Evolutionary conservation across 345 rosid species (phyloP).

Genomic region (Carallia pectinifolia): DNA sequence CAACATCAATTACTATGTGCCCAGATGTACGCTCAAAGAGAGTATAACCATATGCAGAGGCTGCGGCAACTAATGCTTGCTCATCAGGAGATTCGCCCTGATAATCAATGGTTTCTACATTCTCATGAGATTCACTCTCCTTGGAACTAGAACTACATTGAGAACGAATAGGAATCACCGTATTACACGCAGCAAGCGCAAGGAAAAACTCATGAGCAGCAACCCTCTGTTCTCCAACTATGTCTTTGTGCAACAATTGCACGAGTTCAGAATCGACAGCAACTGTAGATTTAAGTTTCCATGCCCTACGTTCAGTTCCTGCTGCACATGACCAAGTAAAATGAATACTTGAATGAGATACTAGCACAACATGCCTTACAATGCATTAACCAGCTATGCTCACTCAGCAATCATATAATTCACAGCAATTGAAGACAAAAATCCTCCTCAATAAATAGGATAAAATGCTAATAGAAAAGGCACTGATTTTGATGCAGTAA

Average conservation of each 20-base stretch:
- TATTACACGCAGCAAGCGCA: constrained; percentile 68
- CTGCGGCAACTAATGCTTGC: constrained; percentile 82
- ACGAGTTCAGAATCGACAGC: constrained; percentile 45
- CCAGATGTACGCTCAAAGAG: constrained; percentile 80
- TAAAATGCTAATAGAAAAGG: too few species aligned
- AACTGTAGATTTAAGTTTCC: constrained; percentile 55
- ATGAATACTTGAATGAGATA: background rate
- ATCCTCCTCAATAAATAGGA: too few species aligned
- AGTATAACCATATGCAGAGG: constrained; percentile 67
- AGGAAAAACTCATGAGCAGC: constrained; percentile 64
- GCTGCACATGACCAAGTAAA: constrained; percentile 22
- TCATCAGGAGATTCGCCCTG: constrained; percentile 91
- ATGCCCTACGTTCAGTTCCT: constrained; percentile 33
- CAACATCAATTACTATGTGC: constrained; percentile 64
- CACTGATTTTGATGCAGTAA: too few species aligned
- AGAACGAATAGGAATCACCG: constrained; percentile 56
- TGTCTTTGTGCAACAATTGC: constrained; percentile 53
- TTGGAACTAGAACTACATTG: constrained; percentile 11
- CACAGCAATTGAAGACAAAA: background rate
- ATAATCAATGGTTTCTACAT: constrained; percentile 47
- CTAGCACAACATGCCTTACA: background rate
- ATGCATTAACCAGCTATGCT: background rate
- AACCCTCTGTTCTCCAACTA: constrained; percentile 49
- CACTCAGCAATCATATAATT: background rate
- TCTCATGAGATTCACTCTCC: constrained; percentile 26